These are phyloP conservation scores for Tausonia pullulans DNA, from an alignment of 1,284 basidiomycete species.

Conservation along the genomic window DNA sequence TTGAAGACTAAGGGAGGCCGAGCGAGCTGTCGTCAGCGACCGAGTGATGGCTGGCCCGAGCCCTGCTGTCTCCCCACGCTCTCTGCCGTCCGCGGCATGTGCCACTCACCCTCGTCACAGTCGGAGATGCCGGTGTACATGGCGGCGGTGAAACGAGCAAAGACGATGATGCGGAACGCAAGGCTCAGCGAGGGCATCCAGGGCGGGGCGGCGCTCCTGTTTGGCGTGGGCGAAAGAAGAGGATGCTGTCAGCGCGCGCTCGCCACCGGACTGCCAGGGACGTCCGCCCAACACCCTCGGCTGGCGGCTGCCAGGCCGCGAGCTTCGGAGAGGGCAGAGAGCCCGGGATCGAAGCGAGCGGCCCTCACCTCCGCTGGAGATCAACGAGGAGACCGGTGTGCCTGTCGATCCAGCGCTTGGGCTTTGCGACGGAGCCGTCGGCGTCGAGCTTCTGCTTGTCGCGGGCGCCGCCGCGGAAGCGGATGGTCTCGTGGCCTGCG, in stretches of 20 bases:
- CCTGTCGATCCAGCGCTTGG: slow-evolving; percentile 15
- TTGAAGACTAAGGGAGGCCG: slow-evolving; percentile 62
- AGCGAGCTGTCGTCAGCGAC: background rate
- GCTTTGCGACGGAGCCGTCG: background rate
- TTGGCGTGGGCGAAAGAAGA: background rate
- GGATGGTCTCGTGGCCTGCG: slow-evolving; percentile 14
- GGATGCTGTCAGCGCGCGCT: too few relatives aligned
- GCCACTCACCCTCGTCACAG: slow-evolving; percentile 79
- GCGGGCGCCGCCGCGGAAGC: slow-evolving; percentile 11
- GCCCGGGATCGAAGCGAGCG: too few relatives aligned
- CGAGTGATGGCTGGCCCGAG: background rate
- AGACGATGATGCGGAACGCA: slow-evolving; percentile 69
- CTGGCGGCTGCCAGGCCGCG: too few relatives aligned
- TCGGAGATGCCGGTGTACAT: slow-evolving; percentile 95
- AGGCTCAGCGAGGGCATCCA: slow-evolving; percentile 72
- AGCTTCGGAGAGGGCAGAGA: too few relatives aligned
- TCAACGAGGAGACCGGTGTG: slow-evolving; percentile 16
- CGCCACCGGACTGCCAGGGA: too few relatives aligned
- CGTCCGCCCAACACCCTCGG: too few relatives aligned
- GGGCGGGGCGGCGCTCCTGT: slow-evolving; percentile 49
- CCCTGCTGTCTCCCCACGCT: background rate
- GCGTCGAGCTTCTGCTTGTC: slow-evolving; percentile 1
- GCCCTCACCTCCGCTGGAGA: slow-evolving; percentile 6
- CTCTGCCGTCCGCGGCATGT: background rate
- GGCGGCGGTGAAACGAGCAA: slow-evolving; percentile 71